Evolutionary conservation across 148 eudicot genomes (phyloP).

Genomic region (Rhododendron henanense): DNA sequence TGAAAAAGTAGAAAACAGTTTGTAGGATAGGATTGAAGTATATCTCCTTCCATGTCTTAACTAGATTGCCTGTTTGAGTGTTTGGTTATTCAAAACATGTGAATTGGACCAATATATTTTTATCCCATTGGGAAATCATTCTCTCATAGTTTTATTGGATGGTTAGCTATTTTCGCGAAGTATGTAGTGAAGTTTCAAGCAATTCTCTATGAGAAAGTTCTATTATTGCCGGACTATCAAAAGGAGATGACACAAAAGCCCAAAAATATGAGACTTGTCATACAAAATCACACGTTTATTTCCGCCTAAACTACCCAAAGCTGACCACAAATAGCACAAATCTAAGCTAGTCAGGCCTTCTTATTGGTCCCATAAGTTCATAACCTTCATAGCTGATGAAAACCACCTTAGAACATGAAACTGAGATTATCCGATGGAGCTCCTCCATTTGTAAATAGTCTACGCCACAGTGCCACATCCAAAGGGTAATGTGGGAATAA

Average conservation of each 20-base stretch:
- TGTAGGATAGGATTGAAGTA: not conserved
- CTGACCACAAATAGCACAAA: not conserved
- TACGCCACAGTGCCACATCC: not conserved
- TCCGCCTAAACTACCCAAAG: not conserved
- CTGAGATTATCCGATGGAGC: not conserved
- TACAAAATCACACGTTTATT: not conserved
- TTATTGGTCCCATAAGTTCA: not conserved
- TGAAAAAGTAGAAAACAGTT: not conserved
- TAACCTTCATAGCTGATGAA: not conserved
- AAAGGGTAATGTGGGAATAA: not conserved
- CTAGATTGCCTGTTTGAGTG: not conserved
- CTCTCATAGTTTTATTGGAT: not conserved
- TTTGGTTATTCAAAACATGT: not conserved
- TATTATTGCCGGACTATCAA: not conserved
- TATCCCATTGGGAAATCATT: not conserved
- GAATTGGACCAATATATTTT: not conserved
- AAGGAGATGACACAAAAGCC: not conserved
- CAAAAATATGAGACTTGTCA: not conserved
- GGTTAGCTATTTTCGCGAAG: not conserved
- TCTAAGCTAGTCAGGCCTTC: not conserved
- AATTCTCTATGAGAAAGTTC: not conserved
- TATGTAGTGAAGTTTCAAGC: not conserved
- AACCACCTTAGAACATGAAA: not conserved
- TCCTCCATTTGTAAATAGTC: not conserved
- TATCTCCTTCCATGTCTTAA: not conserved